phyloP scores from a whole-genome alignment of 805 yeast genomes.

The Candida sonorensis region DNA sequence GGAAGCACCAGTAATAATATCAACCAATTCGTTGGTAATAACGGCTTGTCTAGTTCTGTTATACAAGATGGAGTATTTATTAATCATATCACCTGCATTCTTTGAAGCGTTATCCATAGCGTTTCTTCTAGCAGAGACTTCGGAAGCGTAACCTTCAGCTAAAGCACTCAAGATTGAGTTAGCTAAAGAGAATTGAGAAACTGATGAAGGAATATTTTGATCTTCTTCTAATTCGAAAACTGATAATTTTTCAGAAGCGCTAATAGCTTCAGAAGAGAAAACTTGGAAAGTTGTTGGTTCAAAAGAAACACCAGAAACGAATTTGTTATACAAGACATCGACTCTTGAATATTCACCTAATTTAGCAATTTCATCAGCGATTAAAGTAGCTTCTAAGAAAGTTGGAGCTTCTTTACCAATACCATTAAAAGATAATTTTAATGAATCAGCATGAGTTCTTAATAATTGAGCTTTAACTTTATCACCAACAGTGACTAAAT shows the following conservation, averaged over 20 bases:
- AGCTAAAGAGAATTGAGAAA: slow-evolving; percentile 81
- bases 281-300: slow-evolving; percentile 72
- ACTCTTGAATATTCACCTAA: slow-evolving; percentile 68
- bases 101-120: slow-evolving; percentile 99
- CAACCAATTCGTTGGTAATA: slow-evolving; percentile 98
- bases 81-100: slow-evolving; percentile 99
- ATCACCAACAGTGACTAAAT: slow-evolving; percentile 88
- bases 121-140: slow-evolving; percentile 96
- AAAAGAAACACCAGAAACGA: slow-evolving; percentile 81
- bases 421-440: slow-evolving; percentile 78
- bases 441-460: slow-evolving; percentile 67
- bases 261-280: slow-evolving; percentile 65
- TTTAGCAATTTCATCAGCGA: slow-evolving; percentile 74
- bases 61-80: slow-evolving; percentile 91
- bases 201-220: slow-evolving; percentile 58
- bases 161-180: slow-evolving; percentile 85
- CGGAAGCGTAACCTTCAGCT: slow-evolving; percentile 98
- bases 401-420: slow-evolving; percentile 97
- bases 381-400: slow-evolving; percentile 80
- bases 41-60: slow-evolving; percentile 99
- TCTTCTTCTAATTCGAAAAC: slow-evolving; percentile 75
- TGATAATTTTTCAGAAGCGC: slow-evolving; percentile 76
- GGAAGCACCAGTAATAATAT: slow-evolving; percentile 99
- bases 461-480: slow-evolving; percentile 82
- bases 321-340: slow-evolving; percentile 82